A percentile compares a stretch with the other conserved stretches of the same genome.
Evolutionary conservation across 2,329 filamentous ascomycete species (phyloP).

Genomic region (Microdochium nivale): DNA sequence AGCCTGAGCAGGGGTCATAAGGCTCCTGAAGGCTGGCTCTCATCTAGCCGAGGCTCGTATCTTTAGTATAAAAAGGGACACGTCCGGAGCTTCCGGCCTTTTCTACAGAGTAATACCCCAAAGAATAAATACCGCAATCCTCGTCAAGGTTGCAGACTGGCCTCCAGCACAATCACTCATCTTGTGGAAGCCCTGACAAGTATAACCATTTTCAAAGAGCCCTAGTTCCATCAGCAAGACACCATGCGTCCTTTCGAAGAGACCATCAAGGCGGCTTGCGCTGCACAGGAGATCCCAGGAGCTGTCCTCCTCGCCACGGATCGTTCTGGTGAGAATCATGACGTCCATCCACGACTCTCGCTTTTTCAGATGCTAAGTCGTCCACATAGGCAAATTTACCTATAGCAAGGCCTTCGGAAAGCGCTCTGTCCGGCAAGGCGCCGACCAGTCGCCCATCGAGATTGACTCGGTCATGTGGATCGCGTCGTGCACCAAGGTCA

Average conservation of each 20-base stretch:
- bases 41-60: no score
- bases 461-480: constrained; percentile 16
- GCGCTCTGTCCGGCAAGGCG: constrained; percentile 4
- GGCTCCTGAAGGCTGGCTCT: no score
- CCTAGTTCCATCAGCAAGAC: not conserved
- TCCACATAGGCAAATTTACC: constrained; percentile 2
- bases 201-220: not conserved
- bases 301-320: constrained; percentile 10
- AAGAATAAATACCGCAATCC: no score
- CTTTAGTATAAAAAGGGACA: no score
- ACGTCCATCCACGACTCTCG: not conserved
- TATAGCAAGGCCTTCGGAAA: constrained; percentile 12
- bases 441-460: not conserved
- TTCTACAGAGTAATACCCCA: no score
- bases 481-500: constrained; percentile 21
- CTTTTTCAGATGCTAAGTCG: not conserved
- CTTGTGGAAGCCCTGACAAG: not conserved
- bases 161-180: no score
- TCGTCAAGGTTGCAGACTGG: no score
- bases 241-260: constrained; percentile 10
- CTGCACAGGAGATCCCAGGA: constrained; percentile 9
- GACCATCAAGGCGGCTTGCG: constrained; percentile 9
- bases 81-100: no score
- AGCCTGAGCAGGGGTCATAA: no score
- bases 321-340: constrained; percentile 4